Percentiles rank a stretch among this genome's conserved stretches.
Conservation (phyloP, 2,329 filamentous ascomycete species). For the Aotearoamyces nothofagi region DNA sequence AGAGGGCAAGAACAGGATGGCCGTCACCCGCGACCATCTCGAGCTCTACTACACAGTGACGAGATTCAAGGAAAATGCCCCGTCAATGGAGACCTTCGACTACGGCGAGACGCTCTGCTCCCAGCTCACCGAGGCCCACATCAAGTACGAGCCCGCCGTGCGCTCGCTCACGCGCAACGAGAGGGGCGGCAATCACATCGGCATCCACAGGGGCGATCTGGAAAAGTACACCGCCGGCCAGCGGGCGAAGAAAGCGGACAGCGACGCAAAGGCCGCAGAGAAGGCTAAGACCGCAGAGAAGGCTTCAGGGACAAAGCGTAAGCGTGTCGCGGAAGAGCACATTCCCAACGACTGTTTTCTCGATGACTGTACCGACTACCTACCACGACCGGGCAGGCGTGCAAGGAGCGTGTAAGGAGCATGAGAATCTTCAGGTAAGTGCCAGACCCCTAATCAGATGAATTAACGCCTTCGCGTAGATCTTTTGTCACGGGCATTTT, state of each 20-base stretch:
- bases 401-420: too few relatives aligned
- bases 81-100: conserved; percentile 2
- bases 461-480: too few relatives aligned
- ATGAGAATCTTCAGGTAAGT: too few relatives aligned
- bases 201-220: conserved; percentile 14
- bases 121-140: conserved; percentile 11
- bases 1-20: conserved; percentile 35
- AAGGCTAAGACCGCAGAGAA: too few relatives aligned
- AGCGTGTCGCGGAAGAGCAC: too few relatives aligned
- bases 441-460: too few relatives aligned
- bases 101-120: conserved; percentile 13
- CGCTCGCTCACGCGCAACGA: conserved; percentile 7
- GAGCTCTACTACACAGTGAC: conserved; percentile 18
- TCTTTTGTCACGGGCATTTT: too few relatives aligned
- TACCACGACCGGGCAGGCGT: too few relatives aligned
- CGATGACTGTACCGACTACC: too few relatives aligned
- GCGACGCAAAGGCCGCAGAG: neutral
- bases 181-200: conserved; percentile 14
- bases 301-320: too few relatives aligned
- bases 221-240: conserved; percentile 9
- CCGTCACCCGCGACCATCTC: conserved; percentile 24
- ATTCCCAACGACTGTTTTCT: too few relatives aligned
- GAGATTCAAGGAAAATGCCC: conserved; percentile 19
- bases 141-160: conserved; percentile 7
- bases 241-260: neutral